A percentile compares a stretch with the other conserved stretches of the same genome.
These are phyloP conservation scores for Phalaenopsis equestris DNA, from an alignment of 106 monocot species.

Conservation along the genomic window DNA sequence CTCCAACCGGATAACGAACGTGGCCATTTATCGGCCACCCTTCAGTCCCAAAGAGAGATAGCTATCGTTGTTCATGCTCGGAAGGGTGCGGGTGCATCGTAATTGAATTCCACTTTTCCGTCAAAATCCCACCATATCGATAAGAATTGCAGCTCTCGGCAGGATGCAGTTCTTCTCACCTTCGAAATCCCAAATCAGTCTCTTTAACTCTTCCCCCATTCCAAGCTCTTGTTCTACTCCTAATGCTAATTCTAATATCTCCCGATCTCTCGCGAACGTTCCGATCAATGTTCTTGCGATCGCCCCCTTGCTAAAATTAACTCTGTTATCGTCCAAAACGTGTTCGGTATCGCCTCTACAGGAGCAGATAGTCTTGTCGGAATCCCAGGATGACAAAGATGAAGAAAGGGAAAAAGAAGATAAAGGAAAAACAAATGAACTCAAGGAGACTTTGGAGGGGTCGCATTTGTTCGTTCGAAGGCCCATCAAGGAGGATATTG, in stretches of 20 bases:
- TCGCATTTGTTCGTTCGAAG: constrained; percentile 37
- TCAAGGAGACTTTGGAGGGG: neutral
- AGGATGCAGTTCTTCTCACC: constrained; percentile 9
- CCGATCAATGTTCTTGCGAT: constrained; percentile 12
- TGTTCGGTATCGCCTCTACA: constrained; percentile 13
- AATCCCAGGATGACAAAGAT: constrained; percentile 7
- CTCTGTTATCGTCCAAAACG: constrained; percentile 11
- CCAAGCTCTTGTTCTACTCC: constrained; percentile 10
- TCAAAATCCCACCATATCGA: neutral
- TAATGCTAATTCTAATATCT: constrained; percentile 16
- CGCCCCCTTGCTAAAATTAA: constrained; percentile 10
- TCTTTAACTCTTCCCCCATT: neutral
- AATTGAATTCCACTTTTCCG: neutral
- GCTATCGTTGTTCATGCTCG: neutral
- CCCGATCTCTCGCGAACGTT: constrained; percentile 12
- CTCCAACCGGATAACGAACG: neutral
- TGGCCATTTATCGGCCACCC: constrained; percentile 1
- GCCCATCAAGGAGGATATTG: constrained; percentile 37
- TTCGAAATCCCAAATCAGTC: constrained; percentile 2
- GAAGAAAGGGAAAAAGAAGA: constrained; percentile 12
- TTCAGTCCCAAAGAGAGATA: neutral
- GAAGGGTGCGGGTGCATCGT: neutral
- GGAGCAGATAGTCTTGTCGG: constrained; percentile 13
- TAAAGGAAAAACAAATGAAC: neutral
- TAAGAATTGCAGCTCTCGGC: constrained; percentile 2